Conservation (phyloP, 148 eudicot species). For the Silene uniflora region DNA sequence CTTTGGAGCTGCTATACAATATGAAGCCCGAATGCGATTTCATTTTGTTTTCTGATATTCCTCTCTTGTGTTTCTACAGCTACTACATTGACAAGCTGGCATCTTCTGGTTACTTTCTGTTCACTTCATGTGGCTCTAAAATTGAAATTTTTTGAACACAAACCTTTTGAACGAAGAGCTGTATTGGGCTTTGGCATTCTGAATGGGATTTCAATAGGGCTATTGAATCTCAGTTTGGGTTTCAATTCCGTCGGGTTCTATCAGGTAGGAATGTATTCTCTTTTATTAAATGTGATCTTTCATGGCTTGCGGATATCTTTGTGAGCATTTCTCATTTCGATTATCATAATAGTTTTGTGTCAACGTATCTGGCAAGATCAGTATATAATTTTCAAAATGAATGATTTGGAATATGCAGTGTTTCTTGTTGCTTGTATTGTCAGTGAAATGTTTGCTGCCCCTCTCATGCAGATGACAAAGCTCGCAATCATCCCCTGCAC, state of each 20-base stretch:
- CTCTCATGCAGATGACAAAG: conserved; percentile 70
- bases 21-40: background rate
- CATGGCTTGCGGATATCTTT: background rate
- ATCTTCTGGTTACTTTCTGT: conserved; percentile 48
- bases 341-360: background rate
- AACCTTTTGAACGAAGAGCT: conserved; percentile 51
- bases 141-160: conserved; percentile 50
- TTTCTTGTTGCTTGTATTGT: too few species aligned
- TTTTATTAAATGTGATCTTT: background rate
- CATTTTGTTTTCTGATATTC: background rate
- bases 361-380: background rate
- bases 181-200: conserved; percentile 86
- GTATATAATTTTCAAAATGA: too few species aligned
- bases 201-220: conserved; percentile 90
- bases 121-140: conserved; percentile 61
- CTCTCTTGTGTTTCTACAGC: conserved; percentile 43
- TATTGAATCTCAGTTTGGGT: conserved; percentile 90
- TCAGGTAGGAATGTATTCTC: conserved; percentile 51
- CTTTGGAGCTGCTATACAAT: background rate
- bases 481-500: conserved; percentile 91
- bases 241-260: conserved; percentile 97
- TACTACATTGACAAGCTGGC: conserved; percentile 95
- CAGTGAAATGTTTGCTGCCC: background rate
- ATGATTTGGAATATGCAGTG: too few species aligned
- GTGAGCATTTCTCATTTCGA: background rate